These are phyloP conservation scores for Digitaria exilis DNA, from an alignment of 202 grass and related monocot species.

Conservation along the genomic window DNA sequence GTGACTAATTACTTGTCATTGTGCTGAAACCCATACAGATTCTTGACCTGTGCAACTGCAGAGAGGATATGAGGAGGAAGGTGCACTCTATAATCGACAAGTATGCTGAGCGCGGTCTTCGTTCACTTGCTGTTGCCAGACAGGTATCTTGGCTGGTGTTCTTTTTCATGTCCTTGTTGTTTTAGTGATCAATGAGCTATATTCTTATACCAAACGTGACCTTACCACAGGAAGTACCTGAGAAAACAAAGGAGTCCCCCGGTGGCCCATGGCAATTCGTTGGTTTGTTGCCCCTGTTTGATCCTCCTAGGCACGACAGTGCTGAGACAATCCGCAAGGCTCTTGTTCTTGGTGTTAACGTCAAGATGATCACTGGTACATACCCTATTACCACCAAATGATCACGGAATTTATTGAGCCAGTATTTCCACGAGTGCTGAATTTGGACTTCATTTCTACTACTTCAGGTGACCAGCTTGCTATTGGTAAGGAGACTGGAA, in stretches of 20 bases:
- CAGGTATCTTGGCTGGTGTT: slow-evolving; percentile 56
- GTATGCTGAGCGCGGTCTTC: slow-evolving; percentile 93
- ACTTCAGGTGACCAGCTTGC: slow-evolving; percentile 92
- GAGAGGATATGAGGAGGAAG: slow-evolving; percentile 83
- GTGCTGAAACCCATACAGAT: slow-evolving; percentile 62
- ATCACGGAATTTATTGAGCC: not conserved
- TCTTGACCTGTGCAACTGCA: slow-evolving; percentile 80
- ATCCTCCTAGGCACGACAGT: slow-evolving; percentile 98
- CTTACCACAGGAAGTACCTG: slow-evolving; percentile 86
- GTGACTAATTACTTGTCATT: slow-evolving; percentile 33
- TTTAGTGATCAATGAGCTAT: not conserved
- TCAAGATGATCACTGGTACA: slow-evolving; percentile 98
- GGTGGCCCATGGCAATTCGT: slow-evolving; percentile 96
- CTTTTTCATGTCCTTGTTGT: not conserved
- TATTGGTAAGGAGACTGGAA: slow-evolving; percentile 95
- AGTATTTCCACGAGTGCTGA: slow-evolving; percentile 7
- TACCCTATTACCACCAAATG: not conserved
- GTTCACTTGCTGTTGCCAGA: slow-evolving; percentile 90
- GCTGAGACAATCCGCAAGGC: slow-evolving; percentile 97
- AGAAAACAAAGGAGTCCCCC: slow-evolving; percentile 71
- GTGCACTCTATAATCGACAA: slow-evolving; percentile 81
- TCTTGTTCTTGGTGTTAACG: slow-evolving; percentile 95
- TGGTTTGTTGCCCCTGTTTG: slow-evolving; percentile 89
- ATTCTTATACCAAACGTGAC: slow-evolving; percentile 13
- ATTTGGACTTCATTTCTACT: not conserved